Evolutionary conservation across 1,284 basidiomycete species (phyloP), one percentile per base, ranked within the genome.

Genomic region (Cryptococcus sp.): DNA sequence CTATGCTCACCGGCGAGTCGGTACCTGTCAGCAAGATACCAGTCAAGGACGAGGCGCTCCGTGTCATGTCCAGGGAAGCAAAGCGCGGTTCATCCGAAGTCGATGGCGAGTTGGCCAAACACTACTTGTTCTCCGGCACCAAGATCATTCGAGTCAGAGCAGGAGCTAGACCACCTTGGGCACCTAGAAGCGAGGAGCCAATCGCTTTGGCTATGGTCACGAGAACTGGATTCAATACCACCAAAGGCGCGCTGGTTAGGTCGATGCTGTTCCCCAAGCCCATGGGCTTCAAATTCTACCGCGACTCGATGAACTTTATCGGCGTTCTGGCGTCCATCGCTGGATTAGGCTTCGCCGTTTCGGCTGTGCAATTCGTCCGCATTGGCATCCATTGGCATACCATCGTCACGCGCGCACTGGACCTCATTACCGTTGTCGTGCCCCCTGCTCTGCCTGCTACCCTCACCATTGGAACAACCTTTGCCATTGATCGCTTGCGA

Each of bases 221-320:
- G n/a, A 83, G 94, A 44, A 97, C 93, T 50, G 93, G 92, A 0
- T 99, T 99, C 80, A 92, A 91, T 75, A 99, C 96, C 3, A 99
- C 96, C 13, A 99, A 99, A 79, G 96, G 96, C 34, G 90, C 95
- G 0, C 82, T 99, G 19, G 86, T 99, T 8, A 85, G 96, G 23
- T 96, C 93, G 0, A 99, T 99, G 96, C 82, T 99, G 17, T 99
- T 96, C 81, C 96, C 96, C 0, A 98, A 97, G 74, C 94, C 95
- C 0, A 94, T 98, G 70, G 95, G 94, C 0, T 94, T 92, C 84
- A 93, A 95, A 76, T 97, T 96, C 77, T 96, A 97, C 78, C 88
- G 93, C 34, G 96, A 99, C 79, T 98, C 95, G 7, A 91, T 98
- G 73, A 86, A 93, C 52, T 99, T 99, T 75, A 97, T 99, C 59